Percentiles rank a stretch among this genome's conserved stretches.
These are phyloP conservation scores for Chaetomiaceae sp. DNA, from an alignment of 2,329 filamentous ascomycete species.

Conservation along the genomic window DNA sequence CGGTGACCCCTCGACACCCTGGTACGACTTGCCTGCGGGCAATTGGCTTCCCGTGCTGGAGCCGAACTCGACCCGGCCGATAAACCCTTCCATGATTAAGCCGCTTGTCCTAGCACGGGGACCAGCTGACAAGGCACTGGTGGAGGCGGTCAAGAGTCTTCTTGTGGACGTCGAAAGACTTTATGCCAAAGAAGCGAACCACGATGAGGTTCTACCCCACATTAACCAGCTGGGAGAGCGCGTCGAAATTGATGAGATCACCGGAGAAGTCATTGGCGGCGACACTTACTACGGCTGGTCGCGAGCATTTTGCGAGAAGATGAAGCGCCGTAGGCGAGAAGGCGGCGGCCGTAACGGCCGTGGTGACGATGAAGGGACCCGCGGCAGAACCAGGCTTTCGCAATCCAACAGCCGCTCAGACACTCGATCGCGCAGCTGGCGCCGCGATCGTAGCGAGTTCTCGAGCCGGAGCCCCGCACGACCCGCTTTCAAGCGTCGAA, in stretches of 20 bases:
- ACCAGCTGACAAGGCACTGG: conserved; percentile 60
- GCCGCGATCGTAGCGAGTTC: conserved; percentile 27
- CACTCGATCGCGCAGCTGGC: conserved; percentile 27
- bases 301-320: conserved; percentile 69
- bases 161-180: conserved; percentile 64
- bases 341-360: neutral
- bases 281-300: conserved; percentile 90
- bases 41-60: conserved; percentile 75
- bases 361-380: conserved; percentile 23
- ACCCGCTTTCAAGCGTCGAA: conserved; percentile 36
- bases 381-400: conserved; percentile 16
- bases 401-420: conserved; percentile 26
- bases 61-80: conserved; percentile 67
- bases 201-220: conserved; percentile 49
- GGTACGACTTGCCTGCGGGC: conserved; percentile 76
- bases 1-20: conserved; percentile 65
- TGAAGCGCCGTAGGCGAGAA: conserved; percentile 50
- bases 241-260: conserved; percentile 58
- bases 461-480: conserved; percentile 32
- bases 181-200: conserved; percentile 48
- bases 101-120: conserved; percentile 65
- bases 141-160: conserved; percentile 62
- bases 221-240: conserved; percentile 71
- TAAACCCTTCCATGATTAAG: conserved; percentile 64
- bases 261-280: conserved; percentile 56